Base-by-base conservation (phyloP, 2,329 filamentous ascomycete genomes). In the Hortaea werneckii region DNA sequence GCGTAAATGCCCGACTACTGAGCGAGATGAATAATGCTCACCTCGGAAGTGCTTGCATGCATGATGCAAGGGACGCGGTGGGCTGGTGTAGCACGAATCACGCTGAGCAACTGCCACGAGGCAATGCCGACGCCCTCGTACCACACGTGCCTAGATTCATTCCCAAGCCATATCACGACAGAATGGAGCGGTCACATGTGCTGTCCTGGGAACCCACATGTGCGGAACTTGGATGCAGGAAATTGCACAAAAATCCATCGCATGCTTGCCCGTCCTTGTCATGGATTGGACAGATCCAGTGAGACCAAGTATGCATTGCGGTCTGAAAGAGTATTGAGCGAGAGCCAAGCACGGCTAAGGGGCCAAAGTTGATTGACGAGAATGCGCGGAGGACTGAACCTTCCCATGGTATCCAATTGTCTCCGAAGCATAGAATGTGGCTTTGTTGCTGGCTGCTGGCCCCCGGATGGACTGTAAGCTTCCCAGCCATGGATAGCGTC, bases 31-130 rank as follows among this genome's bases (percentile, higher is more conserved):
- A 34, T 48, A 56, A 55, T 53, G 56, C 53, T 49, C 50, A 54
- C 54, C 55, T 50, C 30, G 41, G 43, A 44, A 55, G 51, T 58
- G 58, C 50, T 44, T 51, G 55, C 55, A 56, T 49, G 42, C 38
- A 45, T n/a, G 6, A 35, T 48, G 47, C 43, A 49, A 49, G 47
- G 47, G 32, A 35, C 32, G 32, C 32, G 4, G 32, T 35, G 32
- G 40, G 37, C 34, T 34, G 43, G 40, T 29, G 41, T 43, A 8
- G 37, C 40, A 43, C 43, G 11, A 11, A 29, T 29, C 40, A 34
- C 29, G 30, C 32, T 39, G 41, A 34, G 26, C 29, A 11, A 11
- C 40, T 39, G 39, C 40, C 40, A 46, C 44, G 34, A 37, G 42
- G 37, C n/a, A 29, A 30, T 28, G 34, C 32, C 42, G 37, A 39